A percentile compares a stretch with the other conserved stretches of the same genome.
These are phyloP conservation scores for Myxozyma neotropica DNA, from an alignment of 805 yeast species.

Conservation along the genomic window DNA sequence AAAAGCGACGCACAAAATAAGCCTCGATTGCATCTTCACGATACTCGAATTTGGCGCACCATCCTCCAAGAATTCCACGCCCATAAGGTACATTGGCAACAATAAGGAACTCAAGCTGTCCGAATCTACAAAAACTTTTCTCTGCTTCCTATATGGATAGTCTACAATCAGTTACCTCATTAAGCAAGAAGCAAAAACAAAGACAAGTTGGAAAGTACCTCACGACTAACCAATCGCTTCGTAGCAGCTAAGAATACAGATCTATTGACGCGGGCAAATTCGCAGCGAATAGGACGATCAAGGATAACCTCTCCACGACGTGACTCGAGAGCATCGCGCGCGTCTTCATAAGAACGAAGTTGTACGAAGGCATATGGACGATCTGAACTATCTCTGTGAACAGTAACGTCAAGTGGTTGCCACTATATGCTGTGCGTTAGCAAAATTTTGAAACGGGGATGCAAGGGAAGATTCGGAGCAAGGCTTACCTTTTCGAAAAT, in stretches of 20 bases:
- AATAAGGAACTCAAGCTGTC: constrained; percentile 30
- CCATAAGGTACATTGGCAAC: constrained; percentile 26
- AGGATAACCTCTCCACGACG: constrained; percentile 27
- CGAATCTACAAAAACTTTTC: constrained; percentile 18
- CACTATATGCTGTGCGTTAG: constrained; percentile 19
- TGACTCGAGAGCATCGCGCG: constrained; percentile 31
- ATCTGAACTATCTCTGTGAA: constrained; percentile 31
- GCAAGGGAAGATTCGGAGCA: not conserved
- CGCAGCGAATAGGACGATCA: constrained; percentile 66
- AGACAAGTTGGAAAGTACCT: too few relatives aligned
- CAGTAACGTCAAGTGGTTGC: constrained; percentile 33
- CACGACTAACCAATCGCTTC: constrained; percentile 7
- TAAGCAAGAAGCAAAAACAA: too few relatives aligned
- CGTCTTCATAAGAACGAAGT: constrained; percentile 28
- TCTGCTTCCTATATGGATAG: constrained; percentile 26
- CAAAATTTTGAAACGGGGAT: not conserved
- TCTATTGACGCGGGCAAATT: constrained; percentile 87
- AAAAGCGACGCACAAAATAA: constrained; percentile 52
- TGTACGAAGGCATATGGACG: constrained; percentile 34
- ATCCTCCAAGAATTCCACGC: constrained; percentile 39
- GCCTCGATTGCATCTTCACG: constrained; percentile 88
- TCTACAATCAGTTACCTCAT: not conserved
- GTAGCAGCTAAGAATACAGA: constrained; percentile 63
- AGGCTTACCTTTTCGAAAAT: constrained; percentile 20
- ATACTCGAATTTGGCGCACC: constrained; percentile 78